Base-by-base conservation (phyloP, 345 rosid genomes). In the Barbarea vulgaris region DNA sequence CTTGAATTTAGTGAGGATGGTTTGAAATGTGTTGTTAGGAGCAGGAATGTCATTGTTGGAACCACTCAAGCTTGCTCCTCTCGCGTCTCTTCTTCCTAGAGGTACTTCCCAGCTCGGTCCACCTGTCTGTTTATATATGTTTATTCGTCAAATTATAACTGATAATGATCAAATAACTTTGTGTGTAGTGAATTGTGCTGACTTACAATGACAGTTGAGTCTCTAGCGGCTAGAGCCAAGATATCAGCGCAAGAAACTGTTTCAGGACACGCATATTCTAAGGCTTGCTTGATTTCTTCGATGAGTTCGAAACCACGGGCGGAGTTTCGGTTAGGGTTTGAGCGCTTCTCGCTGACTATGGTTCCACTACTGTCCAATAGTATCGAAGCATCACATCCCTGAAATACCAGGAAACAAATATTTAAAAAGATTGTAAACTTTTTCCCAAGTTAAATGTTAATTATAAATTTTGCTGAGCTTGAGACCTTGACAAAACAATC, bases 61-160 rank as follows among this genome's bases (percentile, higher is more conserved):
- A 53, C 88, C 89, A 67, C 91, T 83, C 81, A 88, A 63, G 85
- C 96, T 89, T 58, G 96, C 93, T 17, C 82, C 82, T 67, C 42
- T 83, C 1, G 91, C 78, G 57, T 91, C 98, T 73, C 85, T 89
- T 76, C 98, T 91, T 75, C 98, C 97, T 46, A 93, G 31, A 72
- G 96, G 98, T 14, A 91, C 96, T 52, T 85, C 89, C 93, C 93
- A 93, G 72, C 84, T 81, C 10, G 93, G 96, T 73, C 98, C 98
- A 64, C 97, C 98, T 6, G 87, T 66, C 98, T 92, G 67, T 44
- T 9, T 36, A 5, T 7, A 67, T 55, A 11, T 36, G 17, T 11
- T 44, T 34, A 75, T 58, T 21, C 58, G 14, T 41, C 22, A 21
- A 73, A 10, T 34, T 41, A n/a, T 3, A n/a, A n/a, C n/a, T 53